phyloP scores from a whole-genome alignment of 345 rosid genomes.

The Orychophragmus violaceus region DNA sequence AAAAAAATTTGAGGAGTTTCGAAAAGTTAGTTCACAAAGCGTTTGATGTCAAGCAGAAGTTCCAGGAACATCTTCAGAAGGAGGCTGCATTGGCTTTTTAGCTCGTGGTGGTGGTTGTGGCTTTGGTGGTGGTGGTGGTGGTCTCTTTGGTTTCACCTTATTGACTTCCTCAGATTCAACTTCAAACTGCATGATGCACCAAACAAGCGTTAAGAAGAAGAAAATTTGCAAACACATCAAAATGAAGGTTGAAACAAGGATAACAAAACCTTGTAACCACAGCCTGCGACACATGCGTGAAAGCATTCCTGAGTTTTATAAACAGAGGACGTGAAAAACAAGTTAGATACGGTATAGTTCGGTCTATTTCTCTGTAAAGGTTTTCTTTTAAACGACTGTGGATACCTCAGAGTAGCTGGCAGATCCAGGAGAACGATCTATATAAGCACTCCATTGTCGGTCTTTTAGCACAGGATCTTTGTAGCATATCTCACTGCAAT shows the following conservation, averaged over 20 bases:
- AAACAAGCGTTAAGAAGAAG: slow-evolving; percentile 3
- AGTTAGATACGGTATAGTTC: not conserved
- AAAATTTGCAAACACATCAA: not conserved
- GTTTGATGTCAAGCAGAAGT: slow-evolving; percentile 56
- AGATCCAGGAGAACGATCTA: slow-evolving; percentile 92
- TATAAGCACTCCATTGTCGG: slow-evolving; percentile 80
- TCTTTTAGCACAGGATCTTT: slow-evolving; percentile 97
- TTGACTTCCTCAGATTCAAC: slow-evolving; percentile 41
- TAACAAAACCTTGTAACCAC: slow-evolving; percentile 76
- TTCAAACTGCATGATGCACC: slow-evolving; percentile 47
- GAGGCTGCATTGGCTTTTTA: slow-evolving; percentile 14
- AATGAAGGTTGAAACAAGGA: not conserved
- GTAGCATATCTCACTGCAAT: slow-evolving; percentile 82
- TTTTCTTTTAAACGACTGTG: not conserved
- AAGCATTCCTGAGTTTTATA: slow-evolving; percentile 67
- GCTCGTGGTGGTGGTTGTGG: slow-evolving; percentile 25
- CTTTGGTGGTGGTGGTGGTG: slow-evolving; percentile 52
- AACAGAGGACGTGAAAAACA: not conserved
- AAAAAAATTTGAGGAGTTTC: slow-evolving; percentile 10
- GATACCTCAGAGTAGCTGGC: slow-evolving; percentile 70
- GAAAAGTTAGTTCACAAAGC: slow-evolving; percentile 11
- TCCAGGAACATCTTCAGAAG: slow-evolving; percentile 57
- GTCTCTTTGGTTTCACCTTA: slow-evolving; percentile 61
- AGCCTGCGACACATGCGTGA: slow-evolving; percentile 83
- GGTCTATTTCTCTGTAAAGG: not conserved